A percentile compares a stretch with the other conserved stretches of the same genome.
phyloP scores from a whole-genome alignment of 2,329 filamentous ascomycete genomes.

The Hypoxylon sp. region DNA sequence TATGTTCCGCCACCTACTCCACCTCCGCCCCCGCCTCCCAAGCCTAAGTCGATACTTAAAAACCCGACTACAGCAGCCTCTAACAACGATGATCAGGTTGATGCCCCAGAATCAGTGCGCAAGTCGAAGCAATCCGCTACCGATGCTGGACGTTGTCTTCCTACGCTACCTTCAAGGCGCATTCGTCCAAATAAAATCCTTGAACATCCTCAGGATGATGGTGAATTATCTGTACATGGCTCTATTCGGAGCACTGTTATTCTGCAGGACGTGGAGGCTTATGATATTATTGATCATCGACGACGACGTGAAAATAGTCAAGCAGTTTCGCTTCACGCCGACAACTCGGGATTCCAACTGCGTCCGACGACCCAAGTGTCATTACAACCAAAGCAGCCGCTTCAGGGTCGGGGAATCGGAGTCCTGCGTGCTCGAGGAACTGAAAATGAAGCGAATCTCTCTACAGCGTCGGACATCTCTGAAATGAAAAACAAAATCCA shows the following conservation, averaged over 20 bases:
- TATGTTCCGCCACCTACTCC: conserved; percentile 50
- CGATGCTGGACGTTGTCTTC: conserved; percentile 2
- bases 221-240: neutral
- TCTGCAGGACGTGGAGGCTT: conserved; percentile 44
- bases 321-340: neutral
- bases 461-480: neutral
- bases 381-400: conserved; percentile 6
- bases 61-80: conserved; percentile 4
- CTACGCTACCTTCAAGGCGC: conserved; percentile 28
- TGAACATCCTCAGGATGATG: neutral
- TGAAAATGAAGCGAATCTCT: neutral
- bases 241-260: conserved; percentile 34
- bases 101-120: conserved; percentile 2
- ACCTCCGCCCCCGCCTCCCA: conserved; percentile 21
- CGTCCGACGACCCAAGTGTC: conserved; percentile 11
- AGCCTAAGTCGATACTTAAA: conserved; percentile 36
- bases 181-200: conserved; percentile 9
- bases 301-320: conserved; percentile 28
- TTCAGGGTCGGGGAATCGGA: neutral
- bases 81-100: neutral
- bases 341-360: neutral
- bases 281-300: conserved; percentile 39
- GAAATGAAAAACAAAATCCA: neutral
- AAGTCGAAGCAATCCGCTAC: neutral
- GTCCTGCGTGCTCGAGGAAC: neutral